These are phyloP conservation scores for Alternaria sp. DNA, from an alignment of 2,329 filamentous ascomycete genomes.

Conservation along the genomic window DNA sequence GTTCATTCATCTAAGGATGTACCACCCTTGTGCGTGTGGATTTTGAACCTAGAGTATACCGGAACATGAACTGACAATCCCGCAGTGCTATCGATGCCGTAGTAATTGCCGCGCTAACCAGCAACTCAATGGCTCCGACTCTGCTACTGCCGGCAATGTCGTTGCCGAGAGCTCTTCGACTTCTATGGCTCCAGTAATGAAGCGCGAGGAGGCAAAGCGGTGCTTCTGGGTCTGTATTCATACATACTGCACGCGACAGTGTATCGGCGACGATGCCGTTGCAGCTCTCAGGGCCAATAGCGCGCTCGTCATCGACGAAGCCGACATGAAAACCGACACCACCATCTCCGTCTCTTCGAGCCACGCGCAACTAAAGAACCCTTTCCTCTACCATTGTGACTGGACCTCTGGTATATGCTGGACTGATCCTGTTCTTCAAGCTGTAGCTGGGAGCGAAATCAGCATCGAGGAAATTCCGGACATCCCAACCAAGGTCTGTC, in stretches of 20 bases:
- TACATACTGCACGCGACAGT: not conserved
- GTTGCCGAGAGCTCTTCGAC: not conserved
- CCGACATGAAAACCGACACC: not conserved
- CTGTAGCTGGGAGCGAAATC: not conserved
- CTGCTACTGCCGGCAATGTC: not conserved
- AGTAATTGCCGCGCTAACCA: not conserved
- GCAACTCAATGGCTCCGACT: not conserved
- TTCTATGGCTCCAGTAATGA: not conserved
- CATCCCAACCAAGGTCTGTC: constrained; percentile 4
- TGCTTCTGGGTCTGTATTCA: constrained; percentile 7
- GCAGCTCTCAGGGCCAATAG: not conserved
- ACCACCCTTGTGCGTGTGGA: not conserved
- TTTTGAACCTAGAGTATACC: not conserved
- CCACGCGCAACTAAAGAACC: not conserved
- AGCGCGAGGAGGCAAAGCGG: not conserved
- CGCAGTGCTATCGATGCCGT: constrained; percentile 4
- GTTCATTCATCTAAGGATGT: not conserved
- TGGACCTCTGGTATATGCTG: constrained; percentile 1
- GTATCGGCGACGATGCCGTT: not conserved
- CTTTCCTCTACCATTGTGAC: constrained; percentile 1
- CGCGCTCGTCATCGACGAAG: constrained; percentile 11
- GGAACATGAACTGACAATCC: not conserved
- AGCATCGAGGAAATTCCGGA: not conserved
- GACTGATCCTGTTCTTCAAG: not conserved
- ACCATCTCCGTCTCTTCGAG: not conserved